Conservation (phyloP, 2,329 filamentous ascomycete genomes). For the Fonsecaea multimorphosa region DNA sequence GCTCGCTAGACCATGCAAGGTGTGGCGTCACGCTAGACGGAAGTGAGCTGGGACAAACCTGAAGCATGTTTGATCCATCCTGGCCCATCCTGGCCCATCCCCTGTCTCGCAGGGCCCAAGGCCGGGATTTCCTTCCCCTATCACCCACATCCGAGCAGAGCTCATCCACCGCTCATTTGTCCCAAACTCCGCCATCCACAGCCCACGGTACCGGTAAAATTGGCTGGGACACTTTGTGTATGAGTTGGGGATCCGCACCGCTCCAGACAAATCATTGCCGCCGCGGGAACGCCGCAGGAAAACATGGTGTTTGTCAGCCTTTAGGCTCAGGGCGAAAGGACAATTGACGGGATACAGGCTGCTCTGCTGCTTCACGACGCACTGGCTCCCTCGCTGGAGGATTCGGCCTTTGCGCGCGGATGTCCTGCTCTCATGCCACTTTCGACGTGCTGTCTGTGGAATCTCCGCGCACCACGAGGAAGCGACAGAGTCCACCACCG, state of each 20-base stretch:
- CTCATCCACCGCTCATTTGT: conserved; percentile 31
- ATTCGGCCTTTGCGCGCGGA: conserved; percentile 19
- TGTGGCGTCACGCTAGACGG: conserved; percentile 32
- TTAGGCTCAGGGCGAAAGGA: neutral
- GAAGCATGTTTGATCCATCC: conserved; percentile 33
- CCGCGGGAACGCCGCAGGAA: conserved; percentile 6
- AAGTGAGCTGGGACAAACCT: conserved; percentile 24
- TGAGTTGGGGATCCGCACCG: conserved; percentile 16
- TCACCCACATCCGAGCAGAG: conserved; percentile 15
- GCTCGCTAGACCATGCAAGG: conserved; percentile 18
- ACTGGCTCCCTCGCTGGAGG: neutral
- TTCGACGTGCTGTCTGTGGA: neutral
- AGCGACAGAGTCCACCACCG: neutral
- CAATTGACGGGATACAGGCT: neutral
- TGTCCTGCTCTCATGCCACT: conserved; percentile 21
- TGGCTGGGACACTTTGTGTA: conserved; percentile 16
- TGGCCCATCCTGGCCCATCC: conserved; percentile 11
- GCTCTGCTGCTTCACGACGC: neutral
- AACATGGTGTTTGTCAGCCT: conserved; percentile 11
- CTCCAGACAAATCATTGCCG: conserved; percentile 24
- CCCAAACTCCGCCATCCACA: conserved; percentile 31
- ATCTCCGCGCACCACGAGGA: conserved; percentile 13
- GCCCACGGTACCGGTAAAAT: conserved; percentile 27
- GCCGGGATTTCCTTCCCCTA: conserved; percentile 19
- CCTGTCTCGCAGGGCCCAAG: conserved; percentile 14